Base-by-base conservation (phyloP, 768 basidiomycete genomes). In the Lactifluus subvellereus region DNA sequence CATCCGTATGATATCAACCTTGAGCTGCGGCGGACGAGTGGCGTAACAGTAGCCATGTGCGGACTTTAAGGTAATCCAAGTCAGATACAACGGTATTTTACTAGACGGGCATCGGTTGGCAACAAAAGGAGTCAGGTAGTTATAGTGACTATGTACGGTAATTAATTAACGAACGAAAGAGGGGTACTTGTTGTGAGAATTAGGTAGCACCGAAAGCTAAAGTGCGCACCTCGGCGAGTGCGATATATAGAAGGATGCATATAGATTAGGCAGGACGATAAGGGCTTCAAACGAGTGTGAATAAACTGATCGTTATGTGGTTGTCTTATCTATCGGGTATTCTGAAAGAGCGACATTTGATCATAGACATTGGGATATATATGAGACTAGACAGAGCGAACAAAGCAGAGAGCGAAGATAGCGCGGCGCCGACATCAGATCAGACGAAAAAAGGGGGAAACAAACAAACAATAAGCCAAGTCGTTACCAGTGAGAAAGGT, bases 51-150 rank as follows among this genome's bases (percentile, higher is more conserved):
- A 62, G 49, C 32, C 16, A 57, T 51, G 49, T 50, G 4, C 10
- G 32, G 32, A 7, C n/a, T 13, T 18, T 45, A 38, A 43, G 27
- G 16, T 37, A 54, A 43, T 64, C 45, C 7, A 4, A 47, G 20
- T 20, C 37, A 54, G 45, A 63, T 59, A 59, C 48, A 62, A 42
- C 35, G 16, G 16, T 33, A 37, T 45, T 54, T 43, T 13, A 42
- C 54, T 45, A 54, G 53, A 33, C 18, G 27, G 20, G 11, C 58
- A 58, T 48, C 53, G 38, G 58, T 54, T 43, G 53, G 53, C 58
- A 54, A 59, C 63, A 64, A 64, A 63, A 59, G 32, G 27, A 35
- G 57, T 38, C 47, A 16, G 49, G 63, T 64, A 64, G 63, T 60
- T 59, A 64, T 60, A 64, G 63, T 54, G 57, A 64, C 58, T 42